Base-by-base conservation (phyloP, 2,329 filamentous ascomycete genomes). In the Trichoderma koningii region DNA sequence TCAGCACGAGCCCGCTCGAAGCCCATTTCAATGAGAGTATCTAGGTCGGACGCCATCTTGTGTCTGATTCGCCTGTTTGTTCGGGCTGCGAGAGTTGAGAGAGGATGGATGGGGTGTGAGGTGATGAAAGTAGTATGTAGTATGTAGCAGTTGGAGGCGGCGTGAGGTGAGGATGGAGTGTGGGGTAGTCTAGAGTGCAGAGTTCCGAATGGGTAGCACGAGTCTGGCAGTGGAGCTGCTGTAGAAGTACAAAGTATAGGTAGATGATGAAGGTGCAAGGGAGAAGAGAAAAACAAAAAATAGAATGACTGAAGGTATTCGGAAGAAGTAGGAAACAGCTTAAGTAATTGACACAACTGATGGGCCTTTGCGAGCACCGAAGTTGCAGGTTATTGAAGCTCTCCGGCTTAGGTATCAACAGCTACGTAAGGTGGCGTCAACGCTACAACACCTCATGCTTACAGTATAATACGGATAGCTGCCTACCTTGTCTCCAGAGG, bases 1-100 rank as follows among this genome's bases (percentile, higher is more conserved):
- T 93, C 86, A 53, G 92, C 89, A 69, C 91, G 88, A 73, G 92
- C 87, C 72, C 87, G 86, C 69, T 96, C 92, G 74, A 99, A 99
- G 77, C 88, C 88, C 87, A 90, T 89, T 60, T 89, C 87, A 69
- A 89, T 74, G 71, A 90, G 79, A 42, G 83, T 77, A 19, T 87
- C 82, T 19, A 89, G 79, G 71, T 89, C 87, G 51, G 85, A 82
- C 68, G 83, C 79, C 68, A 84, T 83, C 1, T 41, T 55, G 44
- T 26, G 23, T 10, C 26, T 17, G 19, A 17, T 59, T 19, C 19
- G n/a, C 26, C 41, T 63, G 19, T 63, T 63, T n/a, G 50, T 7
- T 38, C 19, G 38, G 41, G 26, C 5, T 50, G 41, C 14, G 30
- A 48, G 61, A 50, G 3, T 14, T 64, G 60, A 23, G 12, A 30